Conservation (phyloP, 2,329 filamentous ascomycete species). For the Alternaria tenuissima region DNA sequence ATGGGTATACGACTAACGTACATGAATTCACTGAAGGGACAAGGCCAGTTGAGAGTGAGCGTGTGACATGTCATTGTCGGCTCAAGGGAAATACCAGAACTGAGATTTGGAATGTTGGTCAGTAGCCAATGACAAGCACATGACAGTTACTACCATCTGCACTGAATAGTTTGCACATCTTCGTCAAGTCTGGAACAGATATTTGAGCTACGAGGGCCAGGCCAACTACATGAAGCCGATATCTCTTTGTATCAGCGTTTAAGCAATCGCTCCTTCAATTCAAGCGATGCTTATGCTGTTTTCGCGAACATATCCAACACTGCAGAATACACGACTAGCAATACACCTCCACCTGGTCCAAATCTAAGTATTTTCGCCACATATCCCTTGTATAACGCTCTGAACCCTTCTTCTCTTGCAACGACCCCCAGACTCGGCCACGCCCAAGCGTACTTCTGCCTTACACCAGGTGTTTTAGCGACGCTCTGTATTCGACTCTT, state of each 20-base stretch:
- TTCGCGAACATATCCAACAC: constrained; percentile 33
- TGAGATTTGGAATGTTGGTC: neutral
- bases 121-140: neutral
- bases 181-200: neutral
- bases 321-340: constrained; percentile 41
- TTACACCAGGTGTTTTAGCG: constrained; percentile 35
- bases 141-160: neutral
- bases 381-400: constrained; percentile 43
- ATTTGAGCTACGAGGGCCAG: neutral
- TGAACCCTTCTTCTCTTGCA: constrained; percentile 38
- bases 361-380: constrained; percentile 43
- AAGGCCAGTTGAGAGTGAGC: neutral
- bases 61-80: neutral
- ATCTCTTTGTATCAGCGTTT: neutral
- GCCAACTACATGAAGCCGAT: neutral
- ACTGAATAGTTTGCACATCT: neutral
- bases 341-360: constrained; percentile 40
- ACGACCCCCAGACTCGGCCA: constrained; percentile 40
- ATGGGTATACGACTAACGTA: neutral
- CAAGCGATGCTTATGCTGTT: constrained; percentile 16
- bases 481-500: constrained; percentile 46
- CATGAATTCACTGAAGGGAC: neutral
- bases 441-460: constrained; percentile 40
- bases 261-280: neutral
- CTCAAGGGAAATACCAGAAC: neutral